Base-by-base conservation (phyloP, 495 filamentous ascomycete species). In the Neurospora hispaniola region DNA sequence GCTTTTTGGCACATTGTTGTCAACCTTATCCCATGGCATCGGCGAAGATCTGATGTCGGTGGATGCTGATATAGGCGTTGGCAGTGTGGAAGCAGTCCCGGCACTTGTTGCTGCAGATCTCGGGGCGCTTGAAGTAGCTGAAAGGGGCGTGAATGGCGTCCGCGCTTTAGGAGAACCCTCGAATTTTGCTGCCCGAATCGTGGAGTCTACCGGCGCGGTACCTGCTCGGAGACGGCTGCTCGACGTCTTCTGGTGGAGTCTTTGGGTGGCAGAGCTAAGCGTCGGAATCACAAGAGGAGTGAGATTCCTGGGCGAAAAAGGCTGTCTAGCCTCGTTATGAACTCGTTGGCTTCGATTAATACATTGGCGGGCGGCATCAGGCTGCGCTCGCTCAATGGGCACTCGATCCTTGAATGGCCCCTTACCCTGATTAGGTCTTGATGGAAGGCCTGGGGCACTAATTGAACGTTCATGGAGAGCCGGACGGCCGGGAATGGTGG, bases 401-500 rank as follows among this genome's bases (percentile, higher is more conserved):
- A 76, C 71, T 43, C 79, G 78, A 43, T 80, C 70, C 66, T 78
- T 81, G 23, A 80, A 76, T 14, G 75, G 71, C 1, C 76, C 66
- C 73, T 81, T 78, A 71, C 70, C 74, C 46, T 88, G 79, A 71
- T 83, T 81, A 44, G 82, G 79, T 66, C 84, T 83, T 85, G 85
- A 86, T 59, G 80, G 82, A 70, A 77, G 79, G 42, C 83, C 87
- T 39, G 90, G 89, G 44, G 89, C 88, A 79, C 89, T 91, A 74
- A 86, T 88, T 43, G 90, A 91, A 74, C 90, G 84, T 80, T 91
- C 89, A 78, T 91, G 89, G 38, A 90, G 78, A 18, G 90, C 85
- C 70, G 88, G 89, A 42, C 89, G 87, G 40, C 90, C 91, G 42
- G 91, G 91, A 72, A 93, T 91, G 38, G 91, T 93, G 74, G 91